Percentiles rank a stretch among this genome's conserved stretches.
These are phyloP conservation scores for Nitzschia putrida DNA, from an alignment of 108 stramenopile genomes.

Conservation along the genomic window DNA sequence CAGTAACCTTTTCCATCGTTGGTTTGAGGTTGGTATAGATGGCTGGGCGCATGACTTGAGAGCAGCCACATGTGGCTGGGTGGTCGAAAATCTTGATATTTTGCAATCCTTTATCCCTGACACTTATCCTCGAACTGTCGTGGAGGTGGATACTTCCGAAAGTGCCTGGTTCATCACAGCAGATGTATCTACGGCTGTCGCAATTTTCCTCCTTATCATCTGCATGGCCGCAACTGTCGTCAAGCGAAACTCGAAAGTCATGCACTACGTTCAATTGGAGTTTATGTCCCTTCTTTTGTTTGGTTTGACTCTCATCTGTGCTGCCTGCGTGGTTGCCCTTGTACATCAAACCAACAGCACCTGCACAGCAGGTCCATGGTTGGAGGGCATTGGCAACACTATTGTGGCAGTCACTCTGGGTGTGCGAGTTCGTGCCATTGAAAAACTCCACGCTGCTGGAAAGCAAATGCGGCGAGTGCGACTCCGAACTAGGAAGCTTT, in stretches of 20 bases:
- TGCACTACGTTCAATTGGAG: conserved; percentile 35
- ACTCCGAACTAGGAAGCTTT: conserved; percentile 21
- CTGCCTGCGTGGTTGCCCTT: neutral
- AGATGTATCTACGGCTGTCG: neutral
- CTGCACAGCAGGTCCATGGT: conserved; percentile 3
- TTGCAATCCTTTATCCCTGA: conserved; percentile 24
- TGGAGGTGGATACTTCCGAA: neutral
- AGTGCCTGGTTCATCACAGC: neutral
- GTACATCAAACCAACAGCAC: neutral
- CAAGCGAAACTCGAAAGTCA: conserved; percentile 3
- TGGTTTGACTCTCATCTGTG: neutral
- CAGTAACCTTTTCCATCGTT: conserved; percentile 1
- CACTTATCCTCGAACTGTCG: conserved; percentile 21
- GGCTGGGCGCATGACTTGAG: neutral
- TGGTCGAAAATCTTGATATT: conserved; percentile 27
- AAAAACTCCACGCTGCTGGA: neutral
- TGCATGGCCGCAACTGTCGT: neutral
- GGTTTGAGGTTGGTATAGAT: neutral
- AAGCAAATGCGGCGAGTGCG: conserved; percentile 3
- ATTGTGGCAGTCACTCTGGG: neutral
- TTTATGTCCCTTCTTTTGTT: neutral
- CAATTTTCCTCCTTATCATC: neutral
- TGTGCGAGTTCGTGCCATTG: neutral
- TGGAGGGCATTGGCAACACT: neutral
- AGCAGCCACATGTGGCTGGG: conserved; percentile 28